Base-by-base conservation (phyloP, 2,329 filamentous ascomycete genomes). In the Pezicula rhizophila region DNA sequence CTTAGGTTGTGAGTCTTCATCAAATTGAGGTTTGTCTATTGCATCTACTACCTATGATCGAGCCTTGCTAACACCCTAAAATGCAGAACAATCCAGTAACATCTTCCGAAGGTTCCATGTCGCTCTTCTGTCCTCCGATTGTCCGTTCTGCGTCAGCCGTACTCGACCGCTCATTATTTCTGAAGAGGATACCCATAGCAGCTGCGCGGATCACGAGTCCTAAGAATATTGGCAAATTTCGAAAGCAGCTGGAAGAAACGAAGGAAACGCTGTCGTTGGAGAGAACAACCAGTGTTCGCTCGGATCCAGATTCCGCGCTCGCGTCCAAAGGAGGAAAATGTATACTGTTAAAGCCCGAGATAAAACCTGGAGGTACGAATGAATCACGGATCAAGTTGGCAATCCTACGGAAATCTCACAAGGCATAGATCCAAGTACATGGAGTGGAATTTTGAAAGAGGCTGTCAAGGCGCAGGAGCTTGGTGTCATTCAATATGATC, bases 81-180 rank as follows among this genome's bases (percentile, higher is more conserved):
- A 34, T n/a, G 38, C 23, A 62, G 60, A 48, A 56, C 43, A 28
- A 48, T 45, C 49, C 42, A 43, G 14, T 52, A 47, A 45, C 33
- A 44, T 42, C 46, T 17, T 51, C 54, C 7, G 37, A 46, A 26
- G 62, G 66, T 51, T 68, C 71, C 42, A 82, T 81, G 78, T 72
- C 70, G 54, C 64, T 80, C 45, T 88, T 96, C 67, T 82, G 84
- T 56, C 89, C 90, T 42, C 90, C 91, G 20, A 75, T 90, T 51
- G 85, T 92, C 60, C 85, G 87, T 66, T 66, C 68, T 8, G 83
- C 85, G 51, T 87, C 89, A 73, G 83, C 83, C 63, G 78, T 80
- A 44, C 80, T 99, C 55, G 91, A 99, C 70, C 84, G 88, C 57
- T 77, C 84, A 14, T 84, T 95, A 55, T 97, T 97, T 72, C 75